phyloP scores from a whole-genome alignment of 176 grass and related monocot genomes.

The Dendrocalamus sinicus region DNA sequence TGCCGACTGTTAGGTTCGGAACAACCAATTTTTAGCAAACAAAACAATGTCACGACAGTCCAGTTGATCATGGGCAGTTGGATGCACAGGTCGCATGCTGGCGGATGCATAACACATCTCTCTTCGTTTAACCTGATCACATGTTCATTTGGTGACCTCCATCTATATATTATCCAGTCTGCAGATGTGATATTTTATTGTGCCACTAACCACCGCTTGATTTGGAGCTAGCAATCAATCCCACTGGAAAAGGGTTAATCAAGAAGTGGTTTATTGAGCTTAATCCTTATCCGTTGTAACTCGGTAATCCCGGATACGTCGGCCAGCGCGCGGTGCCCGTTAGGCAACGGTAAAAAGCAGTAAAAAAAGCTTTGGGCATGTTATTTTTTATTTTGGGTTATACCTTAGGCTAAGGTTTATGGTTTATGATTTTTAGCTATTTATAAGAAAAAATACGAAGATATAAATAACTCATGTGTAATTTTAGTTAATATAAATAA shows the following conservation, averaged over 20 bases:
- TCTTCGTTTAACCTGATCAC: background rate
- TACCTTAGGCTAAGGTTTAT: too few species aligned
- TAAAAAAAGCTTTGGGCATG: background rate
- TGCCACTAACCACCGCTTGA: background rate
- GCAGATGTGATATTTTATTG: too few species aligned
- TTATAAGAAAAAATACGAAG: too few species aligned
- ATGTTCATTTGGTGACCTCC: background rate
- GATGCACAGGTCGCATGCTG: too few species aligned
- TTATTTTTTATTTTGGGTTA: too few species aligned
- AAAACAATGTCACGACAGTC: too few species aligned
- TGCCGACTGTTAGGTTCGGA: too few species aligned
- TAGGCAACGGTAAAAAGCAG: background rate
- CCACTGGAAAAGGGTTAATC: background rate
- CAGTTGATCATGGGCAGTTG: too few species aligned
- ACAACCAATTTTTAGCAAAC: too few species aligned
- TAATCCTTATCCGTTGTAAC: background rate
- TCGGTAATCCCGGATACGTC: background rate
- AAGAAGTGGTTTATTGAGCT: background rate
- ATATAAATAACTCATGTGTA: too few species aligned
- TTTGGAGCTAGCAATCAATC: background rate
- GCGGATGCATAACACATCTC: background rate
- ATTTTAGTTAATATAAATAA: too few species aligned
- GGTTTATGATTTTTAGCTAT: too few species aligned
- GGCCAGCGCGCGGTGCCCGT: background rate
- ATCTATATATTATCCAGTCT: background rate